A percentile compares a stretch with the other conserved stretches of the same genome.
Evolutionary conservation across 2,329 filamentous ascomycete species (phyloP).

Genomic region (Penicillium decumbens): DNA sequence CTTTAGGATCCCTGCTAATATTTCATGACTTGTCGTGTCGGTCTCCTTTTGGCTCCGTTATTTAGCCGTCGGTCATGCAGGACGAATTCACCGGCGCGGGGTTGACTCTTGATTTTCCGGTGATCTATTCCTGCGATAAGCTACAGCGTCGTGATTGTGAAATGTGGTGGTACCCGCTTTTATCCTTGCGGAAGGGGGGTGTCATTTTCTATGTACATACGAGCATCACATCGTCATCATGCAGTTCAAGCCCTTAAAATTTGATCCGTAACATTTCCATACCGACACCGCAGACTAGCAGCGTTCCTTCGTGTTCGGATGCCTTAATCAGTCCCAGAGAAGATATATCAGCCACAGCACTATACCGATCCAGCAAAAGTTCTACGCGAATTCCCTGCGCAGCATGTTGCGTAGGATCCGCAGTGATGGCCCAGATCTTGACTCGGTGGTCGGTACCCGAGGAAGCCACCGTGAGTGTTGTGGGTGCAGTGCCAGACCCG

Average conservation of each 20-base stretch:
- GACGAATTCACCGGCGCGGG: background rate
- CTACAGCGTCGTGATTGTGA: background rate
- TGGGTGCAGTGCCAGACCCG: conserved; percentile 1
- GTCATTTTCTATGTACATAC: conserved; percentile 8
- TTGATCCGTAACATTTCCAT: conserved; percentile 43
- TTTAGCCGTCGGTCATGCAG: background rate
- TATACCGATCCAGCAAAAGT: conserved; percentile 35
- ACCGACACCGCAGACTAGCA: conserved; percentile 49
- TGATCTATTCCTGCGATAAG: background rate
- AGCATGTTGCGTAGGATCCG: conserved; percentile 23
- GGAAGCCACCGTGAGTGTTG: conserved; percentile 30
- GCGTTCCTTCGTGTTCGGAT: conserved; percentile 8
- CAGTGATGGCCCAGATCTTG: conserved; percentile 40
- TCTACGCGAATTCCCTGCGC: conserved; percentile 23
- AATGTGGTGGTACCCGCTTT: background rate
- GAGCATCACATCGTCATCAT: conserved; percentile 15
- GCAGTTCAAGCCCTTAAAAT: conserved; percentile 3
- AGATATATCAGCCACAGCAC: conserved; percentile 54
- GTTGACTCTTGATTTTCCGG: background rate
- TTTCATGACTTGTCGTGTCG: background rate
- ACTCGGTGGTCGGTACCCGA: conserved; percentile 47
- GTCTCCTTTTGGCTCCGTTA: background rate
- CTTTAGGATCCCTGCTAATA: background rate
- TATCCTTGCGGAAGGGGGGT: background rate
- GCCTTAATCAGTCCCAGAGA: conserved; percentile 42